Percentiles rank a stretch among this genome's conserved stretches.
These are phyloP conservation scores for Tricholoma hemisulphureum DNA, from an alignment of 768 basidiomycete species.

Conservation along the genomic window DNA sequence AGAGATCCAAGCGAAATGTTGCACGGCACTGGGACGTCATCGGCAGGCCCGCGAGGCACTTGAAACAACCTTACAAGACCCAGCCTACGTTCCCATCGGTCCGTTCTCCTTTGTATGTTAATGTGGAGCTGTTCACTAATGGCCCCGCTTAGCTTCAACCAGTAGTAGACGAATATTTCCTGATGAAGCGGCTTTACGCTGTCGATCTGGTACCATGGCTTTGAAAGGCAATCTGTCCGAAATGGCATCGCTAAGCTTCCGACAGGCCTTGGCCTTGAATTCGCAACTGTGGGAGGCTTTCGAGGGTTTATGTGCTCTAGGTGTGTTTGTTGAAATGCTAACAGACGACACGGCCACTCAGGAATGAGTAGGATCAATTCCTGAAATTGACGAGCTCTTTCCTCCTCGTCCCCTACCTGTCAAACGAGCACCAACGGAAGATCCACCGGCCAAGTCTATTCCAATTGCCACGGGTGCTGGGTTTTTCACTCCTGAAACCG, in stretches of 20 bases:
- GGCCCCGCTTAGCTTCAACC: constrained; percentile 47
- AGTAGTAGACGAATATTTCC: constrained; percentile 58
- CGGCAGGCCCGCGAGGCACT: constrained; percentile 74
- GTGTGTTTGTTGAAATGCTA: constrained; percentile 39
- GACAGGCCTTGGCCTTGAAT: constrained; percentile 66
- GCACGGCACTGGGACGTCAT: constrained; percentile 66
- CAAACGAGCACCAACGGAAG: constrained; percentile 54
- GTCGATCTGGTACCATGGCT: constrained; percentile 75
- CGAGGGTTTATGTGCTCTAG: constrained; percentile 79
- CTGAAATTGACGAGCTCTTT: constrained; percentile 71
- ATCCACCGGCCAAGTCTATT: constrained; percentile 40
- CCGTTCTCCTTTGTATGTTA: constrained; percentile 26
- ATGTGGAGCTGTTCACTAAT: constrained; percentile 12
- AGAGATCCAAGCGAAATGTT: constrained; percentile 78
- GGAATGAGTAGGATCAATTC: constrained; percentile 53
- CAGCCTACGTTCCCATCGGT: constrained; percentile 57
- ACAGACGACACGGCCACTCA: constrained; percentile 4
- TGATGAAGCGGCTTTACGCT: constrained; percentile 70
- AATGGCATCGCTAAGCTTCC: constrained; percentile 69
- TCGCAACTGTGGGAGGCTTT: constrained; percentile 92
- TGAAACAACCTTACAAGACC: constrained; percentile 57
- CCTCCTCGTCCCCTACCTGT: constrained; percentile 60
- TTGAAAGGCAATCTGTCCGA: constrained; percentile 76
- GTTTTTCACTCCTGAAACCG: constrained; percentile 75
- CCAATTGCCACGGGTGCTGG: constrained; percentile 65